Evolutionary conservation across 2,329 filamentous ascomycete genomes (phyloP), one percentile per base, ranked within the genome.

Genomic region (Alternaria consortialis): DNA sequence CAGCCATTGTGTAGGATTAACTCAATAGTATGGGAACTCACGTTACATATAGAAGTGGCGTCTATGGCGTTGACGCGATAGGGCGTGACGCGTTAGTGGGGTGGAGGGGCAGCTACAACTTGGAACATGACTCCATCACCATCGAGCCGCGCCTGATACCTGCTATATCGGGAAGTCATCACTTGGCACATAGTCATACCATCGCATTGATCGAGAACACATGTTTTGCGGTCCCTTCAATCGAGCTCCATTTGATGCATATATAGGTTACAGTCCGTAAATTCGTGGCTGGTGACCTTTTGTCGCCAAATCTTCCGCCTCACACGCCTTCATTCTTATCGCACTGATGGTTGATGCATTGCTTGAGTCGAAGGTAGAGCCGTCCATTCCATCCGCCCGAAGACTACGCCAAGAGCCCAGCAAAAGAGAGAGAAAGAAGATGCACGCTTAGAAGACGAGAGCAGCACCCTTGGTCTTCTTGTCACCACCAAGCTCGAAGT

Each of bases 401-500:
- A 76, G 72, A 76, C 75, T 75, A 76, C 74, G 74, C 75, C 74
- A 71, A 77, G 71, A 75, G 71, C 72, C 74, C 70, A 77, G 71
- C 74, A 77, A 76, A 76, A 76, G 74, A 74, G 72, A 75, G 73
- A 77, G 71, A 72, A 77, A 72, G 73, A 76, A 69, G 69, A 68
- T 84, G 84, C 79, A 81, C 84, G 87, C 86, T 90, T 97, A 99
- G 90, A 99, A 99, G 80, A 99, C 95, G 81, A 99, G 90, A 85
- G 95, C 95, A 79, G 95, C 95, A 91, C 95, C 95, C 93, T 99
- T 99, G 80, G 95, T 99, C 93, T 99, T 99, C 94, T 99, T 99
- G 91, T 99, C 95, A 90, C 95, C 95, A 90, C 95, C 95, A 81
- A 99, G 87, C 88, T 99, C 95, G 86, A 99, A 99, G 90, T 99